Percentiles rank a stretch among this genome's conserved stretches.
Evolutionary conservation across 139 green algal species (phyloP).

Genomic region (Chlamydomonas sphaeroides): DNA sequence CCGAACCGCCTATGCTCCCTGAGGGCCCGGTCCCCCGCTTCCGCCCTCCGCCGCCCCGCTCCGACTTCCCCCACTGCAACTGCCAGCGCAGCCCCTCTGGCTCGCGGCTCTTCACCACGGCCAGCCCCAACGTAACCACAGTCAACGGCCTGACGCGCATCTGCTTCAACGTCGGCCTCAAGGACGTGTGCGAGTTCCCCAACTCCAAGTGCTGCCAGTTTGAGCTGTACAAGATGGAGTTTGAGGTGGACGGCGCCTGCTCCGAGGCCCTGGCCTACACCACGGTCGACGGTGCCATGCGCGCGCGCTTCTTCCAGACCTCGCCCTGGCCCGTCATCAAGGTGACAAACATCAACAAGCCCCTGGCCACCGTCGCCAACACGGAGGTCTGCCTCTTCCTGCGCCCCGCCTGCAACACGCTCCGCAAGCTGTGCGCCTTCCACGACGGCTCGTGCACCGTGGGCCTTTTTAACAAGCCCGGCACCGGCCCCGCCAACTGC

Average conservation of each 20-base stretch:
- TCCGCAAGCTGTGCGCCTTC: constrained; percentile 15
- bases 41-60: constrained; percentile 15
- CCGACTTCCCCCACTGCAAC: constrained; percentile 31
- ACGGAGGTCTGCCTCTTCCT: constrained; percentile 44
- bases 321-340: constrained; percentile 39
- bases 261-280: constrained; percentile 41
- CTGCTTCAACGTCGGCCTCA: constrained; percentile 24
- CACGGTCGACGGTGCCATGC: constrained; percentile 26
- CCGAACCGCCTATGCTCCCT: too few species aligned
- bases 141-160: constrained; percentile 18
- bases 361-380: neutral
- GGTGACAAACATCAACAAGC: constrained; percentile 47
- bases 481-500: constrained; percentile 25
- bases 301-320: constrained; percentile 39
- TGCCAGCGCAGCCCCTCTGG: constrained; percentile 9
- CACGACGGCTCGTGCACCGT: constrained; percentile 36
- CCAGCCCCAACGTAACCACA: constrained; percentile 10
- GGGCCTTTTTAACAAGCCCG: constrained; percentile 46
- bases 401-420: constrained; percentile 24
- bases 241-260: constrained; percentile 40
- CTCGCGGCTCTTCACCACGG: constrained; percentile 22
- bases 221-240: constrained; percentile 53
- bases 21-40: too few species aligned
- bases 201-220: constrained; percentile 33
- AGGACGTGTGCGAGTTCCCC: neutral